Conservation (phyloP, 192 early-diverging fungal species). For the Rhizophagus clarus region DNA sequence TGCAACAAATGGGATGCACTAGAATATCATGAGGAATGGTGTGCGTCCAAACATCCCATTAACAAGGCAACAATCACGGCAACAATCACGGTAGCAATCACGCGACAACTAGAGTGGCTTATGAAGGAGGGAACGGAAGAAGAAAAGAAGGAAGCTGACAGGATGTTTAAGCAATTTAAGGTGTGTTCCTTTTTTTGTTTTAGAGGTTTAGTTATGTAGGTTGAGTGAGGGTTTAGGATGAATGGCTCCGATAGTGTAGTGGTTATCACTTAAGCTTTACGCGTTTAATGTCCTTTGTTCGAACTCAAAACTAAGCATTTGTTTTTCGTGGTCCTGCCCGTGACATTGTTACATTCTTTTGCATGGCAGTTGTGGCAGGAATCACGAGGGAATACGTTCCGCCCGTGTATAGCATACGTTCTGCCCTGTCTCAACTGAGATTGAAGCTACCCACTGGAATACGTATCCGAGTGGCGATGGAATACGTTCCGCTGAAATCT, state of each 20-base stretch:
- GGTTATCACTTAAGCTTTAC: too few species aligned
- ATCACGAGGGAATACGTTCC: constrained; percentile 28
- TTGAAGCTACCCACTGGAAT: constrained; percentile 28
- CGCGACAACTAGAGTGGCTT: constrained; percentile 25
- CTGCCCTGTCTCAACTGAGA: constrained; percentile 27
- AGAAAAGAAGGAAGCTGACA: constrained; percentile 30
- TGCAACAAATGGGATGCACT: constrained; percentile 21
- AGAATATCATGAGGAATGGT: constrained; percentile 29
- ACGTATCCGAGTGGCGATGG: constrained; percentile 17
- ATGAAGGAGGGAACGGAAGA: constrained; percentile 24
- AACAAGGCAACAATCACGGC: too few species aligned
- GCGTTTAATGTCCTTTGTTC: too few species aligned
- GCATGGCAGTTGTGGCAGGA: constrained; percentile 18
- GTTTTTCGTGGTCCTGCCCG: too few species aligned
- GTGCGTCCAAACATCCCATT: constrained; percentile 14
- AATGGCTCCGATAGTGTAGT: too few species aligned
- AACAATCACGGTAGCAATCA: constrained; percentile 22
- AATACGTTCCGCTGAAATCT: constrained; percentile 32
- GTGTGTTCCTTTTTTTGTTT: constrained; percentile 6
- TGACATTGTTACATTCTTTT: too few species aligned
- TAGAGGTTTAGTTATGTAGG: constrained; percentile 20
- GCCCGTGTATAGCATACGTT: constrained; percentile 19
- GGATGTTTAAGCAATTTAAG: constrained; percentile 26
- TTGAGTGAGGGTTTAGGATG: constrained; percentile 6
- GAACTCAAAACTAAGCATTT: too few species aligned